phyloP scores from a whole-genome alignment of 1,284 basidiomycete genomes.

The Leccinum solheimii region DNA sequence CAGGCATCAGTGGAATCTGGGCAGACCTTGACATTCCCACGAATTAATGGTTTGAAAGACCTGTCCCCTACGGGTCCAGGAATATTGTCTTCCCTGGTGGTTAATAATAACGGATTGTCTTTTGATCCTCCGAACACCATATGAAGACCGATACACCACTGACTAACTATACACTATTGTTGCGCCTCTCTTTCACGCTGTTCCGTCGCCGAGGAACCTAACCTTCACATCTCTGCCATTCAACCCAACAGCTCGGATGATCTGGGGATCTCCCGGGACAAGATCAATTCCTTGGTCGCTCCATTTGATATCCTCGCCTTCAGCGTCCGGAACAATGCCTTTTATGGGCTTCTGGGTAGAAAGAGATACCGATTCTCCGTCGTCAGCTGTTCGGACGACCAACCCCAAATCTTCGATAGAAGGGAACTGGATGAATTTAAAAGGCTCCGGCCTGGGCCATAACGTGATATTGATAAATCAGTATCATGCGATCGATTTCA shows the following conservation, averaged over 20 bases:
- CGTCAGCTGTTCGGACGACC: slow-evolving; percentile 47
- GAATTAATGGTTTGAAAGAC: too few relatives aligned
- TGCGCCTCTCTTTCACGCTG: slow-evolving; percentile 42
- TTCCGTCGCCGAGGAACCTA: slow-evolving; percentile 75
- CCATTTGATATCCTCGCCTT: slow-evolving; percentile 74
- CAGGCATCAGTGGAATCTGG: too few relatives aligned
- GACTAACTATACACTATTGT: not conserved
- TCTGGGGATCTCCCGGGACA: slow-evolving; percentile 79
- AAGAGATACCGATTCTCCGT: slow-evolving; percentile 48
- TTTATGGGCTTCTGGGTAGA: slow-evolving; percentile 74
- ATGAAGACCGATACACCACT: slow-evolving; percentile 1
- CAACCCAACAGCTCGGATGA: slow-evolving; percentile 62
- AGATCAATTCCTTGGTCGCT: slow-evolving; percentile 88
- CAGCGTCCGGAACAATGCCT: slow-evolving; percentile 78
- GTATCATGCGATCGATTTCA: slow-evolving; percentile 7
- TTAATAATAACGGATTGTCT: slow-evolving; percentile 31
- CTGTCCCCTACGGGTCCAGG: too few relatives aligned
- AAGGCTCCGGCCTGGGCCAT: slow-evolving; percentile 77
- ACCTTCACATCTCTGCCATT: slow-evolving; percentile 62
- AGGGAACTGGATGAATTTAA: slow-evolving; percentile 87
- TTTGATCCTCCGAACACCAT: not conserved
- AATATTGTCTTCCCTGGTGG: slow-evolving; percentile 41
- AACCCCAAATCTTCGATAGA: slow-evolving; percentile 57
- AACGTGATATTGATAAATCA: slow-evolving; percentile 12
- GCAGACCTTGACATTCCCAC: too few relatives aligned